A percentile compares a stretch with the other conserved stretches of the same genome.
Conservation (phyloP, 306 rosid genomes). For the Purshia tridentata region DNA sequence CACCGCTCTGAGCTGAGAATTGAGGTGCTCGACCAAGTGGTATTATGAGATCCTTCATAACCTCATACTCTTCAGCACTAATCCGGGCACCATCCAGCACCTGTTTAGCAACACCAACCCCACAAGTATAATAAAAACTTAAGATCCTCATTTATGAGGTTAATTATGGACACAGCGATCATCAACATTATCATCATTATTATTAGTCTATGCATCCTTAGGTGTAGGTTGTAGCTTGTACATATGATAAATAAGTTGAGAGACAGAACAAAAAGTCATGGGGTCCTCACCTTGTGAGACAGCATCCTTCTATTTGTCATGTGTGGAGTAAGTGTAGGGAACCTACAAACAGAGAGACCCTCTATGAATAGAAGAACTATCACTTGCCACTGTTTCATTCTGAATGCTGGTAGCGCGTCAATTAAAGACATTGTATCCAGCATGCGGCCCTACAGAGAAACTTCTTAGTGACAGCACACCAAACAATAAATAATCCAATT, state of each 20-base stretch:
- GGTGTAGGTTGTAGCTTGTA: not conserved
- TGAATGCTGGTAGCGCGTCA: constrained; percentile 82
- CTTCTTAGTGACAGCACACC: constrained; percentile 13
- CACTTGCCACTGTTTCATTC: constrained; percentile 89
- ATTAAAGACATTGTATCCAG: constrained; percentile 84
- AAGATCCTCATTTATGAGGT: not conserved
- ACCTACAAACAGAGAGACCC: constrained; percentile 75
- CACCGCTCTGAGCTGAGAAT: constrained; percentile 73
- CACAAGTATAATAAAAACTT: constrained; percentile 13
- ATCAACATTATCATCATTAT: not conserved
- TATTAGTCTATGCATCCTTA: not conserved
- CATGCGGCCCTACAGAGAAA: constrained; percentile 54
- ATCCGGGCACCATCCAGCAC: constrained; percentile 68
- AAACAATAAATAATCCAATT: constrained; percentile 20
- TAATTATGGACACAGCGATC: not conserved
- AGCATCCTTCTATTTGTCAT: constrained; percentile 58
- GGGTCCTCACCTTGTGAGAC: constrained; percentile 58
- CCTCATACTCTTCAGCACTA: constrained; percentile 63
- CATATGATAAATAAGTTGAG: constrained; percentile 10
- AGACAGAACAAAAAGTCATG: not conserved
- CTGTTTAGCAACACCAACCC: constrained; percentile 43
- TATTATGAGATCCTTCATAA: constrained; percentile 68
- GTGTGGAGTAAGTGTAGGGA: constrained; percentile 64
- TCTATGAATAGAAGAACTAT: constrained; percentile 71
- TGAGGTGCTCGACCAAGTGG: constrained; percentile 85